A percentile compares a stretch with the other conserved stretches of the same genome.
Evolutionary conservation across 495 filamentous ascomycete genomes (phyloP).

Genomic region (Sabuloglossum arenarium): DNA sequence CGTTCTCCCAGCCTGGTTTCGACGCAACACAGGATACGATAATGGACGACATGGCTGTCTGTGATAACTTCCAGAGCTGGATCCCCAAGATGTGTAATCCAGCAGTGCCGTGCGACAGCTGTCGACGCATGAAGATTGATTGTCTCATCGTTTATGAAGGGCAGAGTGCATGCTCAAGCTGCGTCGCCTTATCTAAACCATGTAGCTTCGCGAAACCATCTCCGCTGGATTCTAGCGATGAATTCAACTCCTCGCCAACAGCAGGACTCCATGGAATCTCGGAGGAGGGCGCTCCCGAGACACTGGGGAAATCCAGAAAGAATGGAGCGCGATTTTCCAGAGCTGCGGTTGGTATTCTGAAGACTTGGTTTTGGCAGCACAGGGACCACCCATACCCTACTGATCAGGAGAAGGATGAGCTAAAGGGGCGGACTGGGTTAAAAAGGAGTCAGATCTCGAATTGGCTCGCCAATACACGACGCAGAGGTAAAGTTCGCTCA

Average conservation of each 20-base stretch:
- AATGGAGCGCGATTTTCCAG: conserved; percentile 45
- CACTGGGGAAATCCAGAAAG: conserved; percentile 15
- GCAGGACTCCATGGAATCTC: conserved; percentile 10
- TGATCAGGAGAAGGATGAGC: conserved; percentile 55
- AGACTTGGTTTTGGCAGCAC: conserved; percentile 59
- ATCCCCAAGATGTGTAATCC: conserved; percentile 22
- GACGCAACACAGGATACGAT: not conserved
- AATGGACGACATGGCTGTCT: not conserved
- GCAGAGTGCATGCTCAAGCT: conserved; percentile 52
- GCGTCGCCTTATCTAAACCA: conserved; percentile 48
- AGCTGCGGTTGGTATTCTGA: conserved; percentile 50
- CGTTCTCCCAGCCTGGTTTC: not conserved
- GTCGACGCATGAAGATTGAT: conserved; percentile 41
- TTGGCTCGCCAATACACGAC: conserved; percentile 72
- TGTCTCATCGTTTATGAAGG: conserved; percentile 57
- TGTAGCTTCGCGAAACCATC: conserved; percentile 39
- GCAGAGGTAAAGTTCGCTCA: conserved; percentile 48
- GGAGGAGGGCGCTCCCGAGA: conserved; percentile 6
- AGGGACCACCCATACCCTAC: conserved; percentile 61
- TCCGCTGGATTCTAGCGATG: not conserved
- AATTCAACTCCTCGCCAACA: not conserved
- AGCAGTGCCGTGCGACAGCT: conserved; percentile 47
- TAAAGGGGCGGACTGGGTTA: conserved; percentile 51
- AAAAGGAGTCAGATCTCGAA: conserved; percentile 60
- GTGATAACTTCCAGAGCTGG: conserved; percentile 16